These are phyloP conservation scores for Boletus rubescentipes DNA, from an alignment of 768 basidiomycete species.

Conservation along the genomic window DNA sequence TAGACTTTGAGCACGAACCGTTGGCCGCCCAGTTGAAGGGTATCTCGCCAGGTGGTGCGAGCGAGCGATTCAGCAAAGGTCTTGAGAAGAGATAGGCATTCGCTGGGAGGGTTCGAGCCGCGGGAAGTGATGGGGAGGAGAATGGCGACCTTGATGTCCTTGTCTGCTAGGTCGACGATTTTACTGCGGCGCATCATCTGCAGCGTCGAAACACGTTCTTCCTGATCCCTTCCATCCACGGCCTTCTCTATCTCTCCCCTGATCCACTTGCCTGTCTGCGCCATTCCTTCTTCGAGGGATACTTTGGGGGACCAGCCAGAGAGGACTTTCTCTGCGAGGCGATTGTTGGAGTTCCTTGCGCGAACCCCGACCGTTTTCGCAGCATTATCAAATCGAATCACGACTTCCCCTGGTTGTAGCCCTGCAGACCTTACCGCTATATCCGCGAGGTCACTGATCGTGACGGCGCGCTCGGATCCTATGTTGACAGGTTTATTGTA, in stretches of 20 bases:
- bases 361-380: constrained; percentile 45
- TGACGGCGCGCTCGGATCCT: constrained; percentile 45
- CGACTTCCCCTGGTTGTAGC: constrained; percentile 27
- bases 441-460: constrained; percentile 42
- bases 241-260: constrained; percentile 33
- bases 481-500: constrained; percentile 45
- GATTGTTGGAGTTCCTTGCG: constrained; percentile 54
- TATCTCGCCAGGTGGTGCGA: constrained; percentile 48
- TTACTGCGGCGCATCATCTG: constrained; percentile 34
- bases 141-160: constrained; percentile 45
- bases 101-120: constrained; percentile 31
- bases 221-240: constrained; percentile 4
- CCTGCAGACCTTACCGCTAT: constrained; percentile 38
- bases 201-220: constrained; percentile 18
- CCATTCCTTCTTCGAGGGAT: constrained; percentile 48
- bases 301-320: constrained; percentile 42
- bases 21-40: constrained; percentile 28
- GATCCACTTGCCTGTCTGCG: constrained; percentile 49
- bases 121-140: constrained; percentile 60
- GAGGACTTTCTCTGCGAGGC: constrained; percentile 30
- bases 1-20: constrained; percentile 44
- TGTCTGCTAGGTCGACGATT: constrained; percentile 37
- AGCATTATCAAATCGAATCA: constrained; percentile 25
- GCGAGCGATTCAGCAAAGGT: constrained; percentile 44
- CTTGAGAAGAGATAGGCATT: constrained; percentile 43